Evolutionary conservation across 73 alveolate genomes (phyloP).

Genomic region (Paramecium primaurelia): DNA sequence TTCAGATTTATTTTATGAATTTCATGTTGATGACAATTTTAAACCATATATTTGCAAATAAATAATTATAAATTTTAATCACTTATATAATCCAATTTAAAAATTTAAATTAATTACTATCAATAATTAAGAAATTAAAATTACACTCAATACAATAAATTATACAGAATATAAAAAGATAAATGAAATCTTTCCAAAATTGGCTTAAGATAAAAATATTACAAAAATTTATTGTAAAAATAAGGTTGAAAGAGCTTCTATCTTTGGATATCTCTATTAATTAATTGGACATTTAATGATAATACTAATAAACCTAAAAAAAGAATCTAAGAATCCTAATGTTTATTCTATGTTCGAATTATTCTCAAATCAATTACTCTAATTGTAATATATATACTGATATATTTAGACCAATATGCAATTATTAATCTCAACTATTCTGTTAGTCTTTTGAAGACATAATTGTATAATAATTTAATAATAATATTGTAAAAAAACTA

Average conservation of each 20-base stretch:
- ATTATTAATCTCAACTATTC: not conserved
- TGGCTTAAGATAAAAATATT: not conserved
- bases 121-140: not conserved
- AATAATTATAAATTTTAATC: not conserved
- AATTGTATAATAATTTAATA: not conserved
- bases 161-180: not conserved
- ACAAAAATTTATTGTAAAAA: not conserved
- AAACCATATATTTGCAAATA: not conserved
- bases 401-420: not conserved
- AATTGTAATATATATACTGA: not conserved
- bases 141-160: not conserved
- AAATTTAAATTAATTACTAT: not conserved
- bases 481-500: not conserved
- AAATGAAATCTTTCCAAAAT: not conserved
- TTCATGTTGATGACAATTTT: not conserved
- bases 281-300: not conserved
- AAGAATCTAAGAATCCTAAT: not conserved
- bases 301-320: not conserved
- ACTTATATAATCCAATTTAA: not conserved
- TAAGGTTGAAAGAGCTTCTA: not conserved
- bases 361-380: not conserved
- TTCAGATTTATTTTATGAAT: not conserved
- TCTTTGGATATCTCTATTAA: not conserved
- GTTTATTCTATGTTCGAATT: not conserved
- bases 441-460: not conserved